These are phyloP conservation scores for Scheffersomyces stambukii DNA, from an alignment of 1,139 yeast genomes.

Conservation along the genomic window DNA sequence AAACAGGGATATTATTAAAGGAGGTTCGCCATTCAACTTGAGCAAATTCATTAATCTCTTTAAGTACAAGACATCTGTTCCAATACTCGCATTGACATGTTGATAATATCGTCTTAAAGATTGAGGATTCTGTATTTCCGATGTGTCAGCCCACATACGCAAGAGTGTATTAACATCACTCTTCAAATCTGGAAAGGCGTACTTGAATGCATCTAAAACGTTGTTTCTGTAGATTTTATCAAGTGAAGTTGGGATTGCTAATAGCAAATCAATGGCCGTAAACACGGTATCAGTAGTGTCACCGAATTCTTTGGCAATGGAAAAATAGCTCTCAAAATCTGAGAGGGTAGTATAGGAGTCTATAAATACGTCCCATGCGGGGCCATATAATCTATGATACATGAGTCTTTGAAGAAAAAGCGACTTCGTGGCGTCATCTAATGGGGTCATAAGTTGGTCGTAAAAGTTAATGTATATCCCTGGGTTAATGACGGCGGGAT, in stretches of 20 bases:
- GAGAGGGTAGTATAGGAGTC: conserved; percentile 26
- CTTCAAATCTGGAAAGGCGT: conserved; percentile 4
- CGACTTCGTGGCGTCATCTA: conserved; percentile 18
- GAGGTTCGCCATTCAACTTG: conserved; percentile 1
- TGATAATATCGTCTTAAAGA: conserved; percentile 2
- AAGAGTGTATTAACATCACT: conserved; percentile 2
- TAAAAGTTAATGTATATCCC: conserved; percentile 22
- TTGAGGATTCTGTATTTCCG: conserved; percentile 1
- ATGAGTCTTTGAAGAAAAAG: conserved; percentile 24
- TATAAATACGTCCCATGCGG: conserved; percentile 28
- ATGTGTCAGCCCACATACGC: conserved; percentile 2
- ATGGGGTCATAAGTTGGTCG: conserved; percentile 10
- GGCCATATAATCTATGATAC: conserved; percentile 26
- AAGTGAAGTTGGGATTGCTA: conserved; percentile 5
- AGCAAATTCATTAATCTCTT: conserved; percentile 5
- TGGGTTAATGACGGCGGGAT: conserved; percentile 31
- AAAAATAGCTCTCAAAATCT: conserved; percentile 37
- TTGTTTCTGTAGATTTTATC: conserved; percentile 6
- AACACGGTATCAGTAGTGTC: conserved; percentile 4
- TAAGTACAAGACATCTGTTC: conserved; percentile 3
- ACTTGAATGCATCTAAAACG: conserved; percentile 6
- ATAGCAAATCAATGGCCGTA: conserved; percentile 8
- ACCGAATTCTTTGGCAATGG: conserved; percentile 7
- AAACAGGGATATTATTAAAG: not conserved
- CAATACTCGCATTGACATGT: not conserved